These are phyloP conservation scores for Solanum raphanifolium DNA, from an alignment of 257 asterid genomes.

Conservation along the genomic window DNA sequence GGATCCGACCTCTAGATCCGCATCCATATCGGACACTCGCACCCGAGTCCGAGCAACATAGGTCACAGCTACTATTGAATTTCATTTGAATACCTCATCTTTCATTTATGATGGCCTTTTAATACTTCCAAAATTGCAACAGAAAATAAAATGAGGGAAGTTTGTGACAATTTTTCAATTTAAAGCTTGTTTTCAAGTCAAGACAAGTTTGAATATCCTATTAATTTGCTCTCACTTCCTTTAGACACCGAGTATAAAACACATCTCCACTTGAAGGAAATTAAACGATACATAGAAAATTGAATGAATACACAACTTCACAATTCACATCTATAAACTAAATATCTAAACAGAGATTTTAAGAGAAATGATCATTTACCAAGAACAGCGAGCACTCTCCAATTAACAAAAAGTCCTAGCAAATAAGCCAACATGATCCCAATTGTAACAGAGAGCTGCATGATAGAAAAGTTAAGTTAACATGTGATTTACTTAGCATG, in stretches of 20 bases:
- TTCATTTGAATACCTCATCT: background rate
- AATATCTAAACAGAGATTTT: background rate
- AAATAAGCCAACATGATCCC: slow-evolving; percentile 83
- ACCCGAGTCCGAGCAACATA: background rate
- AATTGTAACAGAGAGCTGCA: slow-evolving; percentile 83
- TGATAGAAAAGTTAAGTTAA: background rate
- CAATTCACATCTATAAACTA: background rate
- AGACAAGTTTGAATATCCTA: background rate
- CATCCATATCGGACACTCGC: background rate
- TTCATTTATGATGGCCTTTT: background rate
- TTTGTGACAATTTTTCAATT: background rate
- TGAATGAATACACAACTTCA: background rate
- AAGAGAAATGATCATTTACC: slow-evolving; percentile 33
- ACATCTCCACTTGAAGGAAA: background rate
- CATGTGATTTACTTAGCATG: background rate
- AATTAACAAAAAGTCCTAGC: slow-evolving; percentile 63
- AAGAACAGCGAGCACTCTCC: slow-evolving; percentile 89
- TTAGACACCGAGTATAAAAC: background rate
- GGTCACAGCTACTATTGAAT: background rate
- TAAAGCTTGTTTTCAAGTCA: background rate
- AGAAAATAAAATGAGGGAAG: background rate
- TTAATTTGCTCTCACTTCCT: background rate
- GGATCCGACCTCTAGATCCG: background rate
- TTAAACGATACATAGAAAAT: background rate
- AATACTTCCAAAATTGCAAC: background rate